A percentile compares a stretch with the other conserved stretches of the same genome.
Evolutionary conservation across 2,329 filamentous ascomycete genomes (phyloP).

Genomic region (Bipolaris zeicola): DNA sequence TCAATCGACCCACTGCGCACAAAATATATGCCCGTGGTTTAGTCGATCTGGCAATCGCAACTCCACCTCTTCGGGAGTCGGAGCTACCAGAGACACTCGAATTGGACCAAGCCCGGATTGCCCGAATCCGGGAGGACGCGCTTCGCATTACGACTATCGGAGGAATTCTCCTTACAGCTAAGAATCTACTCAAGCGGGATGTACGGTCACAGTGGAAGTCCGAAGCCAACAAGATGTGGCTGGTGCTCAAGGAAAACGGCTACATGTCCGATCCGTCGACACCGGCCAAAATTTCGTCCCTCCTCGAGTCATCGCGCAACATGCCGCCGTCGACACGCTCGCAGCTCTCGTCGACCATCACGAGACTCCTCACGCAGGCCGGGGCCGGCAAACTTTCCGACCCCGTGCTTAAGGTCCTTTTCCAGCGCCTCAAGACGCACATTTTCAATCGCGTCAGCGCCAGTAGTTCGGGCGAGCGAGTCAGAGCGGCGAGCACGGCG

Average conservation of each 20-base stretch:
- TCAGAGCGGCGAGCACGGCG: constrained; percentile 70
- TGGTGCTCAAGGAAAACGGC: constrained; percentile 67
- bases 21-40: constrained; percentile 78
- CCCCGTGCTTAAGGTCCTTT: constrained; percentile 69
- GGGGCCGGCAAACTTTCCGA: constrained; percentile 59
- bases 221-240: constrained; percentile 73
- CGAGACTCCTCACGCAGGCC: constrained; percentile 60
- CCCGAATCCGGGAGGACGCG: constrained; percentile 61
- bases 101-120: constrained; percentile 69
- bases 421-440: constrained; percentile 70
- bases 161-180: constrained; percentile 77
- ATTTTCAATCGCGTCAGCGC: constrained; percentile 69
- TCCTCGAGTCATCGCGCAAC: constrained; percentile 57
- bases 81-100: constrained; percentile 74
- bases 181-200: constrained; percentile 82
- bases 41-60: constrained; percentile 74
- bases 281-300: constrained; percentile 53
- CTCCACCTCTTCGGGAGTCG: constrained; percentile 59
- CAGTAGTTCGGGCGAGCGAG: constrained; percentile 70
- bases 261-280: constrained; percentile 60
- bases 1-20: constrained; percentile 67
- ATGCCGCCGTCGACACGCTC: constrained; percentile 56
- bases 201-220: constrained; percentile 77
- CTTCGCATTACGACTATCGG: constrained; percentile 73
- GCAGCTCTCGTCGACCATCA: constrained; percentile 52